Percentiles rank a stretch among this genome's conserved stretches.
Conservation (phyloP, 495 filamentous ascomycete species). For the Tricharina praecox region DNA sequence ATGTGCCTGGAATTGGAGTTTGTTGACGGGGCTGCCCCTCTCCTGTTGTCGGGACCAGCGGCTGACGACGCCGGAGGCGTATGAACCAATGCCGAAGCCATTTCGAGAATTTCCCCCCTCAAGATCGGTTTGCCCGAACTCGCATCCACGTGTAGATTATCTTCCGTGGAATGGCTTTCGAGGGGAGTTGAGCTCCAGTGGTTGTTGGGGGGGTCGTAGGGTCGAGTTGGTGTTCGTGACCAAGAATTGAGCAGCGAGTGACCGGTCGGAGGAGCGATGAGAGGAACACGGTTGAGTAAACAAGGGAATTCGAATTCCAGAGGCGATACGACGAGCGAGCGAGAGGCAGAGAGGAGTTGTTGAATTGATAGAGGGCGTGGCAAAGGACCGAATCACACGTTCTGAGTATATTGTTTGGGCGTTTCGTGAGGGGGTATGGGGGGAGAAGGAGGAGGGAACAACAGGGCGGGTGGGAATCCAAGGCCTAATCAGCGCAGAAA, state of each 20-base stretch:
- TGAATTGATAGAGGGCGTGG: no score
- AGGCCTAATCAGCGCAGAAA: no score
- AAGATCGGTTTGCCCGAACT: background rate
- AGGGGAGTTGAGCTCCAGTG: background rate
- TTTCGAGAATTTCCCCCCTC: background rate
- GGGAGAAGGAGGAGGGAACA: background rate
- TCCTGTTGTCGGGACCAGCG: background rate
- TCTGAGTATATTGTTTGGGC: no score
- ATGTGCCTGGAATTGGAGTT: constrained; percentile 4
- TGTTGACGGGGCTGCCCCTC: background rate
- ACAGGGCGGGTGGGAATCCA: no score
- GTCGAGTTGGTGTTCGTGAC: background rate
- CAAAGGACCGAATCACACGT: no score
- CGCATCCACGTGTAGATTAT: background rate
- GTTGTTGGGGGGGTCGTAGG: background rate
- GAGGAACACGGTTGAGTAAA: background rate
- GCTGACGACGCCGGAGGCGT: constrained; percentile 4
- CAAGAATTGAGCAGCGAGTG: background rate
- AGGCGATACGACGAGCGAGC: no score
- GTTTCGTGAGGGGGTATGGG: no score
- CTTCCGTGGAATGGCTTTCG: background rate
- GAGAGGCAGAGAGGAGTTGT: no score
- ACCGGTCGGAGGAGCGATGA: background rate
- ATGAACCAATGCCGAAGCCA: constrained; percentile 4
- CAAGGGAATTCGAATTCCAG: no score